A percentile compares a stretch with the other conserved stretches of the same genome.
Evolutionary conservation across 805 yeast species (phyloP).

Genomic region (Pichia manshurica): DNA sequence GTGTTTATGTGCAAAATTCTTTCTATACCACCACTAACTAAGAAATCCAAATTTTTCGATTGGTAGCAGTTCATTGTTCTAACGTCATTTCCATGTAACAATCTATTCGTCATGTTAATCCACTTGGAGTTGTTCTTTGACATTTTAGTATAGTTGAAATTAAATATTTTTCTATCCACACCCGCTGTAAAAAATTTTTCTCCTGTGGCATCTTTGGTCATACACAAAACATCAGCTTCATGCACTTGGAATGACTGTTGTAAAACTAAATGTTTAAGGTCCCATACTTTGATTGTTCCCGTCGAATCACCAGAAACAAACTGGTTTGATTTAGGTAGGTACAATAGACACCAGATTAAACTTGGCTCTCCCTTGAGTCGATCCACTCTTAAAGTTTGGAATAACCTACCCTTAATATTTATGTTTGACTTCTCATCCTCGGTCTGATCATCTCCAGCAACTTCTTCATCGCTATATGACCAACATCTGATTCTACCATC

Average conservation of each 20-base stretch:
- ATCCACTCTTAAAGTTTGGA: conserved; percentile 87
- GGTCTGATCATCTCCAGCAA: background rate
- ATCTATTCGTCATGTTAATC: conserved; percentile 69
- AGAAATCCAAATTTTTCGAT: conserved; percentile 57
- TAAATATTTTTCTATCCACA: conserved; percentile 85
- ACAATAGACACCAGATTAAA: conserved; percentile 79
- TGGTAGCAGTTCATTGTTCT: conserved; percentile 70
- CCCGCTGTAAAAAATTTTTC: conserved; percentile 79
- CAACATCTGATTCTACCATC: conserved; percentile 89
- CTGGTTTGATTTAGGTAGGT: conserved; percentile 58
- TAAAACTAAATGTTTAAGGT: conserved; percentile 65
- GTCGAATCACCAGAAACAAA: conserved; percentile 96
- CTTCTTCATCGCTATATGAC: conserved; percentile 34
- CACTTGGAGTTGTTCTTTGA: conserved; percentile 46
- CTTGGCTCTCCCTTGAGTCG: conserved; percentile 81
- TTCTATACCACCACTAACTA: conserved; percentile 83
- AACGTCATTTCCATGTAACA: conserved; percentile 82
- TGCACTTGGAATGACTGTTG: conserved; percentile 78
- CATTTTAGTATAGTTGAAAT: conserved; percentile 48
- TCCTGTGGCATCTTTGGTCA: conserved; percentile 55
- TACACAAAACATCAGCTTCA: conserved; percentile 83
- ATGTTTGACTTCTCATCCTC: conserved; percentile 8
- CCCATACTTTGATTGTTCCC: conserved; percentile 93
- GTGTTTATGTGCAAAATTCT: conserved; percentile 63
- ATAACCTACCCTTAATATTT: conserved; percentile 52